phyloP scores from a whole-genome alignment of 2,329 filamentous ascomycete species.

The Ophiobolus disseminans region DNA sequence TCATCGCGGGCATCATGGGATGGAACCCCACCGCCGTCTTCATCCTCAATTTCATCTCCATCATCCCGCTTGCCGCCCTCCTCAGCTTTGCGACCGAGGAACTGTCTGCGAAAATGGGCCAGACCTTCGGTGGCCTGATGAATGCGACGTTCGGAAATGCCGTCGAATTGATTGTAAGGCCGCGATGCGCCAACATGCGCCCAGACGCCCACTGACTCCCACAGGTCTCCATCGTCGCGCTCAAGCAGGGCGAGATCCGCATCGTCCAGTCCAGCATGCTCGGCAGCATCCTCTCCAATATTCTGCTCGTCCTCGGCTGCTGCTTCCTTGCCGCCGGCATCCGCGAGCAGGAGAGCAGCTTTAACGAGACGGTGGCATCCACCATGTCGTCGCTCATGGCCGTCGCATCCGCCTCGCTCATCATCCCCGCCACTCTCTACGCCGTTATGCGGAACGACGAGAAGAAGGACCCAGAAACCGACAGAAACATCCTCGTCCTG shows the following conservation, averaged over 20 bases:
- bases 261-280: slow-evolving; percentile 99
- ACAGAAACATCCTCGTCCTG: slow-evolving; percentile 57
- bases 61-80: slow-evolving; percentile 76
- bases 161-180: slow-evolving; percentile 75
- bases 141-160: slow-evolving; percentile 83
- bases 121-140: slow-evolving; percentile 74
- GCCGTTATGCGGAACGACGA: slow-evolving; percentile 54
- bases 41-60: slow-evolving; percentile 80
- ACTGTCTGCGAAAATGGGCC: slow-evolving; percentile 73
- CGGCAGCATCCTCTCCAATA: slow-evolving; percentile 92
- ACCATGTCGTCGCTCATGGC: slow-evolving; percentile 72
- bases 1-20: slow-evolving; percentile 67
- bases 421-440: slow-evolving; percentile 62
- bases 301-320: slow-evolving; percentile 73
- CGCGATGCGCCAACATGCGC: neutral
- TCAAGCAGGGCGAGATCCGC: slow-evolving; percentile 84
- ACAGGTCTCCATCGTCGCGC: slow-evolving; percentile 89
- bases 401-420: slow-evolving; percentile 61
- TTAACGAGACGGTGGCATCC: slow-evolving; percentile 78
- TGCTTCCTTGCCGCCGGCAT: slow-evolving; percentile 61
- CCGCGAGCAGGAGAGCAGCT: slow-evolving; percentile 56
- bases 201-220: slow-evolving; percentile 8
- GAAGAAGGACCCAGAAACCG: slow-evolving; percentile 47
- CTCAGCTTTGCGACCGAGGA: slow-evolving; percentile 81
- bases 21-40: slow-evolving; percentile 75